Base-by-base conservation (phyloP, 2,329 filamentous ascomycete species). In the Sarocladium strictum region DNA sequence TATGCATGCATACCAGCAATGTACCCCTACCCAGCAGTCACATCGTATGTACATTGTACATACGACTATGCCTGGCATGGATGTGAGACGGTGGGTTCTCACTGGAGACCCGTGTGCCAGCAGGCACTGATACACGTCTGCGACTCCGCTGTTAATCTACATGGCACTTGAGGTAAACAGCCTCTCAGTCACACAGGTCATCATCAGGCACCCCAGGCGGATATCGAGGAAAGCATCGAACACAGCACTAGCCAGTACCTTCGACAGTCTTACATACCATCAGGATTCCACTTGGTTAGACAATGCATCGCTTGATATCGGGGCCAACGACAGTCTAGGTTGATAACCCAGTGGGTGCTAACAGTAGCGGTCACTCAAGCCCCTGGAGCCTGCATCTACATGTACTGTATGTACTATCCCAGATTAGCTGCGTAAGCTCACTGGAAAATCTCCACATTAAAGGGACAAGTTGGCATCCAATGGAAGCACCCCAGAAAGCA, bases 401-500 rank as follows among this genome's bases (percentile, higher is more conserved):
- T n/a, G n/a, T n/a, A n/a, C n/a, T n/a, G n/a, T n/a, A n/a, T n/a
- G n/a, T n/a, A 32, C 43, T 49, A 29, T 49, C 24, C 43, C 11
- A 45, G 40, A 27, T 49, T 49, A 49, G 43, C 43, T 24, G 40
- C 40, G 40, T 45, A 45, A 45, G 40, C 40, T 45, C 40, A 23
- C 5, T 23, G n/a, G 9, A 19, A 45, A 19, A 11, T 45, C 40
- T 15, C 40, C 40, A 45, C 40, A 10, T 45, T 26, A 3, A 26
- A 23, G 21, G 40, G 40, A 45, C 6, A 15, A 14, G 43, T 29
- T 29, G 24, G 14, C 43, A 49, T 32, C 43, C 23, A 49, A 52
- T 52, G 4, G 32, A 37, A 37, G 49, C 49, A 50, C 49, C 29
- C 49, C 49, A 37, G 49, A 52, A 52, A 47, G 41, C 41, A 47